Percentiles rank a stretch among this genome's conserved stretches.
Conservation (phyloP, 1,284 basidiomycete genomes). For the Sanghuangporus sanghuang region DNA sequence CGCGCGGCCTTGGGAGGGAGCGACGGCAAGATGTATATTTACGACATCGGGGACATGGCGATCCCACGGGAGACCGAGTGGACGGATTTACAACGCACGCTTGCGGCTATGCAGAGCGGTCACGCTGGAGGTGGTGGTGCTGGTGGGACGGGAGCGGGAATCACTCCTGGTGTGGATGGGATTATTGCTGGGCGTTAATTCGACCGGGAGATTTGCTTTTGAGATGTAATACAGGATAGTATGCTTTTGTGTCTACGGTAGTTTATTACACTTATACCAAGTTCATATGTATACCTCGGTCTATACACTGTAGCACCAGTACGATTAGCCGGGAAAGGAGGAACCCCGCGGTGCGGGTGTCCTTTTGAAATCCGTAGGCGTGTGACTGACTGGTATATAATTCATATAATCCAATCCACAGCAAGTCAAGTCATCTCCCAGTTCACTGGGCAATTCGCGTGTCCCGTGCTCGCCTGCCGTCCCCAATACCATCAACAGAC, state of each 20-base stretch:
- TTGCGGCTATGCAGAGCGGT: slow-evolving; percentile 47
- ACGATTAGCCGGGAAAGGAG: not conserved
- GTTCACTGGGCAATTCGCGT: not conserved
- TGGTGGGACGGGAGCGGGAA: slow-evolving; percentile 14
- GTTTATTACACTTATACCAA: not conserved
- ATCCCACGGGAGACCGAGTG: slow-evolving; percentile 84
- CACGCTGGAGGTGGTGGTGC: slow-evolving; percentile 33
- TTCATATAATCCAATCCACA: slow-evolving; percentile 23
- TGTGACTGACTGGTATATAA: slow-evolving; percentile 29
- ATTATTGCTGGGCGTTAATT: slow-evolving; percentile 41
- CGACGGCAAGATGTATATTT: slow-evolving; percentile 90
- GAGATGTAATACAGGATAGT: not conserved
- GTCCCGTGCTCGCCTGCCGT: not conserved
- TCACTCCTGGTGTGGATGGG: slow-evolving; percentile 41
- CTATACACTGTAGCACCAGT: not conserved
- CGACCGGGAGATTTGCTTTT: not conserved
- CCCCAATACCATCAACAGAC: not conserved
- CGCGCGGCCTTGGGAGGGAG: slow-evolving; percentile 85
- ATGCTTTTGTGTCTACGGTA: not conserved
- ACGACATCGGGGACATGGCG: slow-evolving; percentile 89
- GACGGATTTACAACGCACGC: slow-evolving; percentile 82
- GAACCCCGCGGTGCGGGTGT: not conserved
- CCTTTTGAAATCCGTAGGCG: slow-evolving; percentile 2
- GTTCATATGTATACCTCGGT: not conserved
- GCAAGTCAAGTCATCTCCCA: not conserved